Evolutionary conservation across 345 rosid genomes (phyloP), one percentile per base, ranked within the genome.

Genomic region (Pelargonium nanum): DNA sequence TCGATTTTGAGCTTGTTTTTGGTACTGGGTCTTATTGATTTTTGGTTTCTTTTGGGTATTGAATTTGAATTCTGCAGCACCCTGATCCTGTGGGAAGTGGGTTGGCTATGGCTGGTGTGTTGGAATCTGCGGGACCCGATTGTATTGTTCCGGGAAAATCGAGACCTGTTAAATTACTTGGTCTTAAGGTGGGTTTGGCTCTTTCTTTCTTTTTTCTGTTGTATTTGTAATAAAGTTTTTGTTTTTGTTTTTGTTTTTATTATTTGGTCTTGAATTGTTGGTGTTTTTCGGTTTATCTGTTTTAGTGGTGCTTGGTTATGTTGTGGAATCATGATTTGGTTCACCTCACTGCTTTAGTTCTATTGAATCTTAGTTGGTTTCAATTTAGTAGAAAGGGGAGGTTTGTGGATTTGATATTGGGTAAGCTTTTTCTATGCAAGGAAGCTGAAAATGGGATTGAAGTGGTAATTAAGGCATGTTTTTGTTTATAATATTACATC

Each of bases 51-150:
- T 65, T 15, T 10, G 55, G 28, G 4, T 7, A 6, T 25, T 65
- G 32, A 12, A 19, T 1, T 58, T 5, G 56, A 23, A 40, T 59
- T 57, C n/a, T 70, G 70, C 74, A 85, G 95, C 86, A 84, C 62
- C 91, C 87, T n/a, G 78, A 92, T 65, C 96, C 96, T 0, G 70
- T 92, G 1, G 96, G 89, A 51, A 80, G 76, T 69, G 96, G 98
- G 10, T 62, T 92, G 58, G 96, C 84, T 12, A 67, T 68, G 53
- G 93, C 76, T 17, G 98, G 95, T 0, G 67, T 86, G 1, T 81
- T 92, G 21, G 96, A 92, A 77, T 71, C 96, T 4, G 98, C 95
- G 0, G 95, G 98, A 8, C 89, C 96, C 2, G 96, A 89, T 65
- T 89, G 95, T 60, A 73, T 85, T 57, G 86, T 92, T 34, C 95